Base-by-base conservation (phyloP, 768 basidiomycete genomes). In the Mycena rosella region DNA sequence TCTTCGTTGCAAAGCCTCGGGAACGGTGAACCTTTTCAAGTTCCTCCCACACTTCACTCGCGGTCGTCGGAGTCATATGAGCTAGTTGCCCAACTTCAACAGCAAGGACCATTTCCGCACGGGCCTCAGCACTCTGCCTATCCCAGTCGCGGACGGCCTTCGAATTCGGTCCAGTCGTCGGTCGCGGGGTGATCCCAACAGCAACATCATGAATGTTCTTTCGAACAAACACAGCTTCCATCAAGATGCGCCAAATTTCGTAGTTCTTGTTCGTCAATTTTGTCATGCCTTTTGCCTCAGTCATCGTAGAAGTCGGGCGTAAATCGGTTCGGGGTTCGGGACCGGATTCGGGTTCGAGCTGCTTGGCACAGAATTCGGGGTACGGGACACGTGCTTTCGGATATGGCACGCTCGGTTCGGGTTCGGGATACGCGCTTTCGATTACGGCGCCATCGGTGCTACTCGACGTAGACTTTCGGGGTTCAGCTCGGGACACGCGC, bases 1-100 rank as follows among this genome's bases (percentile, higher is more conserved):
- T 48, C 24, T 65, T 63, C 20, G 74, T 78, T 3, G 69, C 74
- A 58, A 78, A 74, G 24, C 76, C 75, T 45, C 68, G 73, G 2
- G 77, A 62, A 27, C 68, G 71, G 45, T 78, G 77, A 14, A 78
- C 64, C 0, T 32, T 34, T 51, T 69, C 24, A 5, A 78, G 71
- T 3, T 53, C 60, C 27, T 57, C 30, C 77, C 75, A 77, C 44
- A 77, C 53, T 29, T 67, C 65, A 26, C 70, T 60, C 56, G 71
- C 67, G 49, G 32, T 60, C 27, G 49, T n/a, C 15, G 18, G 26
- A 34, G 29, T 65, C 65, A 65, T 78, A 73, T 66, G 65, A 22
- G 48, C 60, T 22, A 76, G 70, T 64, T 78, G 77, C 22, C 58
- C 47, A 3, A 32, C 60, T 51, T 77, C 74, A 42, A 77, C 67